Evolutionary conservation across 169 alveolate genomes (phyloP).

Genomic region (Plasmodium fragile): DNA sequence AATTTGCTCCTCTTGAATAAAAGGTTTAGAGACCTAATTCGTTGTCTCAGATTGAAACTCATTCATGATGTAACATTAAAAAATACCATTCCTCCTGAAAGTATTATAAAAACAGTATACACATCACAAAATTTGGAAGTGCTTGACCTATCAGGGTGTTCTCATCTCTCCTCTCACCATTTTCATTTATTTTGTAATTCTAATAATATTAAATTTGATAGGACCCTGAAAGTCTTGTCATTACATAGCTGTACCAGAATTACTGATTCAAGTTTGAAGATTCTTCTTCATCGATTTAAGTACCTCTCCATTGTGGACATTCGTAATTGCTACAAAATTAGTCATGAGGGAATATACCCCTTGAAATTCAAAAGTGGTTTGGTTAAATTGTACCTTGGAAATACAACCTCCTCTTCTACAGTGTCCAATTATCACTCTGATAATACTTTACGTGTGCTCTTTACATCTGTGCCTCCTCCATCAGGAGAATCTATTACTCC

Average conservation of each 20-base stretch:
- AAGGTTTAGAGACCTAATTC: conserved; percentile 31
- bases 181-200: conserved; percentile 43
- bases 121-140: conserved; percentile 17
- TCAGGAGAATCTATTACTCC: background rate
- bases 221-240: conserved; percentile 22
- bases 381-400: conserved; percentile 45
- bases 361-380: conserved; percentile 18
- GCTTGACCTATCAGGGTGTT: conserved; percentile 58
- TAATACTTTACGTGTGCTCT: conserved; percentile 18
- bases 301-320: conserved; percentile 22
- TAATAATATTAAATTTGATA: conserved; percentile 32
- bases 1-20: conserved; percentile 34
- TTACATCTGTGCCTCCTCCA: background rate
- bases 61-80: conserved; percentile 52
- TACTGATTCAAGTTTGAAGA: conserved; percentile 52
- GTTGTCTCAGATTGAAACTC: conserved; percentile 18
- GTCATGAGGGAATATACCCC: conserved; percentile 60
- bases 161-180: conserved; percentile 67
- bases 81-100: conserved; percentile 64
- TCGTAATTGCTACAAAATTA: conserved; percentile 62
- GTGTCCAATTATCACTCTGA: conserved; percentile 46
- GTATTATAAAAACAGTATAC: conserved; percentile 52
- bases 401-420: conserved; percentile 11
- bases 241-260: conserved; percentile 43
- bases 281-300: conserved; percentile 38